Conservation (phyloP, 163 green algal genomes). For the Volvox carteri region DNA sequence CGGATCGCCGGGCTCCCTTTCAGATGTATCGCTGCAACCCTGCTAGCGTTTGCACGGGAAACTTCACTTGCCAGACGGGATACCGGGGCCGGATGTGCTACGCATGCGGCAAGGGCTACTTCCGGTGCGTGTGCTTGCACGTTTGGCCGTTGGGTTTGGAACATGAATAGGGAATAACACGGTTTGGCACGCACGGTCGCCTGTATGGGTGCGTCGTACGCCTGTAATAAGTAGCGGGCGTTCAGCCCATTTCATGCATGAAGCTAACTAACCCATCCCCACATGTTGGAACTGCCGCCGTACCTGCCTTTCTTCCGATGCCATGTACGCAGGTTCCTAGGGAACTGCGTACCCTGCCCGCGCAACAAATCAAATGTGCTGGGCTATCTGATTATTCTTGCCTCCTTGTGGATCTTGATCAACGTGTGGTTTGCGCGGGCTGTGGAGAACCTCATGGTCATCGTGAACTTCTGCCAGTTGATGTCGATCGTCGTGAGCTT, state of each 20-base stretch:
- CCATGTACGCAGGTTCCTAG: constrained; percentile 44
- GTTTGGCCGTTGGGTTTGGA: no score
- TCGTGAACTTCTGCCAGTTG: constrained; percentile 59
- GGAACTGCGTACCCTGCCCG: constrained; percentile 37
- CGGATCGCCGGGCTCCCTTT: constrained; percentile 40
- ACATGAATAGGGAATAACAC: no score
- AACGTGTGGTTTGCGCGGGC: constrained; percentile 42
- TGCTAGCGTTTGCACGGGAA: constrained; percentile 27
- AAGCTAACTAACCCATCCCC: no score
- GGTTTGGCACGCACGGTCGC: no score
- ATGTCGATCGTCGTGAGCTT: constrained; percentile 52
- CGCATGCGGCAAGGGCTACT: constrained; percentile 5
- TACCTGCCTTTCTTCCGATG: no score
- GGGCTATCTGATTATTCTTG: constrained; percentile 40
- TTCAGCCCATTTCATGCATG: no score
- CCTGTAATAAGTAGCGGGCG: no score
- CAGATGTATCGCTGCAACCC: constrained; percentile 64
- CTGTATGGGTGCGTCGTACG: no score
- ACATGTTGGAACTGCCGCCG: no score
- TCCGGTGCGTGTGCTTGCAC: constrained; percentile 15
- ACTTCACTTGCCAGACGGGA: constrained; percentile 54
- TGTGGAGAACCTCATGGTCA: constrained; percentile 38
- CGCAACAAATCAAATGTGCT: background rate
- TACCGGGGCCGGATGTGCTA: constrained; percentile 58
- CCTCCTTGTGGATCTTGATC: constrained; percentile 38